Evolutionary conservation across 148 eudicot genomes (phyloP).

Genomic region (Gaultheria prostrata): DNA sequence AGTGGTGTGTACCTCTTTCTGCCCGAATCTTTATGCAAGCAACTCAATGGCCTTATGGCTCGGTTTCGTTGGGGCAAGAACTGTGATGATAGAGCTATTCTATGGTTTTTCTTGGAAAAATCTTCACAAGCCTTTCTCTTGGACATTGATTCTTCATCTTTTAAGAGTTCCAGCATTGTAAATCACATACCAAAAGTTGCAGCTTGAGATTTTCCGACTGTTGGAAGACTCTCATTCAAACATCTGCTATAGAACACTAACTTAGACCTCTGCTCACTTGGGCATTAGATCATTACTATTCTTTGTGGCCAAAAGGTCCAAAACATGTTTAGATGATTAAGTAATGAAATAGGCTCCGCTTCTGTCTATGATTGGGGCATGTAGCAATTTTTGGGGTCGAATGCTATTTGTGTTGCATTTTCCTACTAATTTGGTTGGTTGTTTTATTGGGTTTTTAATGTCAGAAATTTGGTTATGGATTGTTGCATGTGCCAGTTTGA

Average conservation of each 20-base stretch:
- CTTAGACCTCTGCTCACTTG: background rate
- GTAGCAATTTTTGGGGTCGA: background rate
- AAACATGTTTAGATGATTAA: background rate
- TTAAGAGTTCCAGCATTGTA: background rate
- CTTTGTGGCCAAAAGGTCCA: background rate
- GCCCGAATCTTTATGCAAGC: background rate
- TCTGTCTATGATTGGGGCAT: background rate
- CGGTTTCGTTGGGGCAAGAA: background rate
- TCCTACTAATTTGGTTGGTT: slow-evolving; percentile 11
- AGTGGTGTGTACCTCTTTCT: slow-evolving; percentile 51
- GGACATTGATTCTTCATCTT: background rate
- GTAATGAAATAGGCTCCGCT: background rate
- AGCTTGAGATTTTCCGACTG: background rate
- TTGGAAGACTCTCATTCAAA: background rate
- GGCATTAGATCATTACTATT: background rate
- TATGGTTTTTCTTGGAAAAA: background rate
- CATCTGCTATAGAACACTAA: background rate
- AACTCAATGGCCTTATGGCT: background rate
- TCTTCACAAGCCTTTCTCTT: background rate
- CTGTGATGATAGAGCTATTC: background rate
- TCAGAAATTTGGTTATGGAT: background rate
- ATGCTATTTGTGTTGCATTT: background rate
- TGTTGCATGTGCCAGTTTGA: slow-evolving; percentile 10
- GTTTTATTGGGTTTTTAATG: background rate
- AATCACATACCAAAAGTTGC: background rate